These are phyloP conservation scores for Cryptococcus maquisensis DNA, from an alignment of 1,284 basidiomycete genomes.

Conservation along the genomic window DNA sequence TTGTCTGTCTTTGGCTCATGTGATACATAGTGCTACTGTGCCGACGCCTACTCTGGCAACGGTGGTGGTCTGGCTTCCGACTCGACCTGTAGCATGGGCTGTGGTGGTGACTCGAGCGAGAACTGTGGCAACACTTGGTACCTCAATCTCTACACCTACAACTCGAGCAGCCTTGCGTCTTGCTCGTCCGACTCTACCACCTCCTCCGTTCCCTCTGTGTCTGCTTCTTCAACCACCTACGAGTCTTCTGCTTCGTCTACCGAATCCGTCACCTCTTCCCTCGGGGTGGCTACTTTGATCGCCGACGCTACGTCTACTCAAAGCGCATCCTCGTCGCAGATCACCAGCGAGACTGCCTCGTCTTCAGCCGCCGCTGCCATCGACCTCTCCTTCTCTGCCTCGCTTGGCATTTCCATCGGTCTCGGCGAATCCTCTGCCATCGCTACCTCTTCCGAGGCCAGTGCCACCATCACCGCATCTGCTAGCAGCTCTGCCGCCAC, in stretches of 20 bases:
- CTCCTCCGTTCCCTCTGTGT: constrained; percentile 10
- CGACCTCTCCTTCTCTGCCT: background rate
- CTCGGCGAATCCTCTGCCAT: constrained; percentile 5
- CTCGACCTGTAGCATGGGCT: constrained; percentile 29
- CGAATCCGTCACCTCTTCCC: constrained; percentile 9
- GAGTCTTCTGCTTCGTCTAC: constrained; percentile 10
- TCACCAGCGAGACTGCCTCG: constrained; percentile 6
- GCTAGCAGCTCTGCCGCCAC: constrained; percentile 20
- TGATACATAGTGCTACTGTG: constrained; percentile 41
- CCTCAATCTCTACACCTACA: constrained; percentile 39
- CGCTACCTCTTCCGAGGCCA: constrained; percentile 3
- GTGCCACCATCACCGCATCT: constrained; percentile 11
- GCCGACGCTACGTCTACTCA: constrained; percentile 1
- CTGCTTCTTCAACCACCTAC: constrained; percentile 1
- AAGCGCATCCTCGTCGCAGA: constrained; percentile 1
- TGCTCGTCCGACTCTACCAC: constrained; percentile 14
- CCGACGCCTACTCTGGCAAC: constrained; percentile 22
- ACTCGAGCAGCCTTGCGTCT: constrained; percentile 16
- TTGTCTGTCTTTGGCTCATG: background rate
- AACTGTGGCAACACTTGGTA: constrained; percentile 40
- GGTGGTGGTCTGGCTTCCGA: constrained; percentile 26
- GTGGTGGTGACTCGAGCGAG: constrained; percentile 29
- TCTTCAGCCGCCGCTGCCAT: constrained; percentile 4
- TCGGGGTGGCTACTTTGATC: constrained; percentile 4
- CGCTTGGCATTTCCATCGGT: constrained; percentile 4